Base-by-base conservation (phyloP, 768 basidiomycete species). In the Calocybe gangraenosa region DNA sequence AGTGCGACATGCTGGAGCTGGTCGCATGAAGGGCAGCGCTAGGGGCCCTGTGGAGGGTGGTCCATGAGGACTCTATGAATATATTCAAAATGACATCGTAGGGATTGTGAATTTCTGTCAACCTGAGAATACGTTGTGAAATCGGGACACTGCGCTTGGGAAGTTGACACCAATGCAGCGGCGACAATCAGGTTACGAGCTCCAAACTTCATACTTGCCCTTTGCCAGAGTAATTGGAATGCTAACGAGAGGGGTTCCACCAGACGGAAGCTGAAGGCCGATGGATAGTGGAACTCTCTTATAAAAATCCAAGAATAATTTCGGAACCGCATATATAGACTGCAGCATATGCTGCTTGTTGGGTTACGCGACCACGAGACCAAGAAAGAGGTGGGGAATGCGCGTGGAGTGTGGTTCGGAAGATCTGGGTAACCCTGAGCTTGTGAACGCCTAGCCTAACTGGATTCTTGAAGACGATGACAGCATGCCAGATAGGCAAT, bases 21-120 rank as follows among this genome's bases (percentile, higher is more conserved):
- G 87, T 21, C 87, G 69, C 86, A 89, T 89, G 59, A 68, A 84
- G 11, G 87, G 87, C 46, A 88, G 63, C 3, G 65, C 69, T 48
- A 88, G 62, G 18, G 78, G 74, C 10, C 87, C 87, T 5, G 62
- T 58, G 2, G 85, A 87, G 30, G 67, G 67, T 28, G 70, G 70
- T 2, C 78, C 82, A 56, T 86, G 86, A 21, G 81, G 75, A 11
- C 48, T 65, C 83, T 85, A 46, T 20, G 8, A 35, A 35, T 35
- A 18, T 11, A 28, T 6, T n/a, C 34, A 37, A 35, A 36, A 39
- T 21, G 20, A n/a, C 7, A 36, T 40, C 13, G 23, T 44, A 14
- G 25, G 19, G 33, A 44, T 30, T n/a, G 11, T 19, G 18, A 23
- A 14, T 36, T 15, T 34, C 13, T 25, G 43, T 55, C 33, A 46